These are phyloP conservation scores for Phialophora verrucosa DNA, from an alignment of 2,329 filamentous ascomycete genomes.

Conservation along the genomic window DNA sequence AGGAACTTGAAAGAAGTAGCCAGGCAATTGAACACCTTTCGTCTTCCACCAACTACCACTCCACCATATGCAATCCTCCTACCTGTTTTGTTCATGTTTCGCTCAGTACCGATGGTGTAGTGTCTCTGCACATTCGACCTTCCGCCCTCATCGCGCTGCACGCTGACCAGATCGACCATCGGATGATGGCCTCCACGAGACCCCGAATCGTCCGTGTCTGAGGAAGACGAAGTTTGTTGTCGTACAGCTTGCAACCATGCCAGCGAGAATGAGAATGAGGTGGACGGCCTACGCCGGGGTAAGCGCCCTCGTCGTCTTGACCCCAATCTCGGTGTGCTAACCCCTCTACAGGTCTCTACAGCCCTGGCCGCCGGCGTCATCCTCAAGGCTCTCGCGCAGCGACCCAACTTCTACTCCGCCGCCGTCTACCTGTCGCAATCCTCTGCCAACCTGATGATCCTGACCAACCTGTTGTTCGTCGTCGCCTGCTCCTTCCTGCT, in stretches of 20 bases:
- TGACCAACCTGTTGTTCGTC: slow-evolving; percentile 88
- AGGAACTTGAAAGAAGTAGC: slow-evolving; percentile 23
- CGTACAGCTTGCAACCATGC: slow-evolving; percentile 22
- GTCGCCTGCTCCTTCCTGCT: slow-evolving; percentile 81
- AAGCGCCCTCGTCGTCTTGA: slow-evolving; percentile 40
- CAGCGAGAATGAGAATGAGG: slow-evolving; percentile 48
- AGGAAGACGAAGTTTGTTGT: slow-evolving; percentile 13
- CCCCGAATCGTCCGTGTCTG: slow-evolving; percentile 6
- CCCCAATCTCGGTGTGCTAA: slow-evolving; percentile 16
- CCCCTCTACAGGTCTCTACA: slow-evolving; percentile 71
- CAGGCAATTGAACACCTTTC: slow-evolving; percentile 33
- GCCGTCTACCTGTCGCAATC: slow-evolving; percentile 96
- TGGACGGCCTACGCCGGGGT: slow-evolving; percentile 60
- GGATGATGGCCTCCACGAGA: slow-evolving; percentile 25
- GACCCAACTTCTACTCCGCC: slow-evolving; percentile 97
- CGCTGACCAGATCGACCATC: not conserved
- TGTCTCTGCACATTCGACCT: not conserved
- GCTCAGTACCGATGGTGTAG: not conserved
- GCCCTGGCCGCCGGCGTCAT: slow-evolving; percentile 83
- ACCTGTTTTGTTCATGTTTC: not conserved
- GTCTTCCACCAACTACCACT: slow-evolving; percentile 7
- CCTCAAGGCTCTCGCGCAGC: slow-evolving; percentile 88
- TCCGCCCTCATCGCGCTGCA: slow-evolving; percentile 3
- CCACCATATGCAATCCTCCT: slow-evolving; percentile 1
- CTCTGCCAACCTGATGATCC: slow-evolving; percentile 91